A percentile compares a stretch with the other conserved stretches of the same genome.
These are phyloP conservation scores for Plasmodium gallinaceum DNA, from an alignment of 169 alveolate genomes.

Conservation along the genomic window DNA sequence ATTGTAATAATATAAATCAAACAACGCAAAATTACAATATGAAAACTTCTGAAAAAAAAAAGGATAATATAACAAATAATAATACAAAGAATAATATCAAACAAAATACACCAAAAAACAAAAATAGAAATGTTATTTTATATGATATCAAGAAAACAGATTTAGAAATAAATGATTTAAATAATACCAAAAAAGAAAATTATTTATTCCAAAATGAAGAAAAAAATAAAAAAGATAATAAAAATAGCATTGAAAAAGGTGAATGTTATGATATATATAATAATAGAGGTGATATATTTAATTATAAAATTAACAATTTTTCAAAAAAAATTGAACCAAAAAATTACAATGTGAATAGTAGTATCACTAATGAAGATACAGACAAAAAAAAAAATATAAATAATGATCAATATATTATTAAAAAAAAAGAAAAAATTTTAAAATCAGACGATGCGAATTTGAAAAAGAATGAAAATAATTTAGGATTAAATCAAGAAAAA, in stretches of 20 bases:
- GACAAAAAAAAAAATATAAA: not conserved
- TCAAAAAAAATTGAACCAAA: not conserved
- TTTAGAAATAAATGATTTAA: not conserved
- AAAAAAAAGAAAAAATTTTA: not conserved
- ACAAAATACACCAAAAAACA: not conserved
- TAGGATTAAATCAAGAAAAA: not conserved
- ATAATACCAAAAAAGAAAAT: not conserved
- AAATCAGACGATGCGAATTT: not conserved
- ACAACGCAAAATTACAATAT: not conserved
- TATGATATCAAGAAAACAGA: not conserved
- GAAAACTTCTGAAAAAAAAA: not conserved
- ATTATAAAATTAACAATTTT: not conserved
- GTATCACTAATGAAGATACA: not conserved
- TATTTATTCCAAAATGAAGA: not conserved
- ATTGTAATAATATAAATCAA: not conserved
- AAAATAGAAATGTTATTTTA: not conserved
- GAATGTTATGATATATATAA: not conserved
- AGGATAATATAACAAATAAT: too few relatives aligned
- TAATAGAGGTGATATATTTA: not conserved
- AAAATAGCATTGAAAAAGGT: not conserved
- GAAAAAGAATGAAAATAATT: not conserved
- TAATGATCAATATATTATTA: not conserved
- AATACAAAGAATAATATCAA: not conserved
- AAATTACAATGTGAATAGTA: not conserved
- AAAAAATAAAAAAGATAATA: not conserved